Conservation (phyloP, 2,329 filamentous ascomycete genomes). For the Penicillium sp. region DNA sequence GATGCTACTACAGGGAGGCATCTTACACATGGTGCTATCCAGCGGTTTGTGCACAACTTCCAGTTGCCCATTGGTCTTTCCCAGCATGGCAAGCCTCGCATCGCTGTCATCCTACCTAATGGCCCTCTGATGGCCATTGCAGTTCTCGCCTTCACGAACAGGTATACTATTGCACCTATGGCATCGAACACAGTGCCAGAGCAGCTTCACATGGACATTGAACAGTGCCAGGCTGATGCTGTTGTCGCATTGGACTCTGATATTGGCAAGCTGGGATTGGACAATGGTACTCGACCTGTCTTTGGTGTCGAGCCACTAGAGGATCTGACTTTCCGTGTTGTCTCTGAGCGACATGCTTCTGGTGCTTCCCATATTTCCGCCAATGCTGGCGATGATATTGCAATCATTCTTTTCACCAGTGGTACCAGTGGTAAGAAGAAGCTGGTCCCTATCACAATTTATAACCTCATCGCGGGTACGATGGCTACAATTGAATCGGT, state of each 20-base stretch:
- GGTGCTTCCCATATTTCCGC: conserved; percentile 24
- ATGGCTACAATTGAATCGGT: conserved; percentile 57
- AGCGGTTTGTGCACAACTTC: conserved; percentile 22
- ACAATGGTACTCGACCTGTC: conserved; percentile 11
- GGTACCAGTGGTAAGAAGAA: conserved; percentile 62
- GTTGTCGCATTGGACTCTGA: conserved; percentile 47
- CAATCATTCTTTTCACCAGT: conserved; percentile 58
- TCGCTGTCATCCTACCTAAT: conserved; percentile 56
- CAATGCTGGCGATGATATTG: conserved; percentile 51
- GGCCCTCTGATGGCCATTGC: conserved; percentile 55
- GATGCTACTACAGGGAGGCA: conserved; percentile 12
- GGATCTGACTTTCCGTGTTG: conserved; percentile 36
- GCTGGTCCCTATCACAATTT: conserved; percentile 54
- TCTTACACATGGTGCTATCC: conserved; percentile 19
- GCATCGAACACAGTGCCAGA: conserved; percentile 51
- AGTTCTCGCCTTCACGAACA: conserved; percentile 51
- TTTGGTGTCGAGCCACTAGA: conserved; percentile 30
- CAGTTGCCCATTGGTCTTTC: conserved; percentile 24
- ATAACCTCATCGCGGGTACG: conserved; percentile 54
- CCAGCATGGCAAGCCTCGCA: conserved; percentile 38
- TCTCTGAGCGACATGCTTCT: conserved; percentile 6
- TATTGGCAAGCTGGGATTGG: conserved; percentile 12
- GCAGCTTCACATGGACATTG: conserved; percentile 54
- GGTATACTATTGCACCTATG: conserved; percentile 55
- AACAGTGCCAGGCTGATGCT: conserved; percentile 48